Percentiles rank a stretch among this genome's conserved stretches.
Conservation (phyloP, 2,329 filamentous ascomycete species). For the Phoma herbarum region DNA sequence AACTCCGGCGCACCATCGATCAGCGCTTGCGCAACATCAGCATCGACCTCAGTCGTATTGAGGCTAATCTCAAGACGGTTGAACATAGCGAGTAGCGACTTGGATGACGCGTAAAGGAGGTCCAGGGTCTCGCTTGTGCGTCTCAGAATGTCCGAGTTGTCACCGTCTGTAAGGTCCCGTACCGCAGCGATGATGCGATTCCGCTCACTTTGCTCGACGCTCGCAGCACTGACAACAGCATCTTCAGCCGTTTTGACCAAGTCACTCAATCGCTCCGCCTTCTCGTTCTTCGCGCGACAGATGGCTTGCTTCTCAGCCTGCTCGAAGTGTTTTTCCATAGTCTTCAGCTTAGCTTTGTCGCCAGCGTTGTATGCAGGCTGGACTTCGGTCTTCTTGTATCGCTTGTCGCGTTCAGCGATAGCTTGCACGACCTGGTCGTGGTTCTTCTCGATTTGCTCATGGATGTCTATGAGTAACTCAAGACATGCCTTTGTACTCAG, state of each 20-base stretch:
- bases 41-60: slow-evolving; percentile 62
- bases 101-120: slow-evolving; percentile 52
- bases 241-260: slow-evolving; percentile 62
- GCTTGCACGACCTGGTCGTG: slow-evolving; percentile 60
- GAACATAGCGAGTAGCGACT: slow-evolving; percentile 54
- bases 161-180: slow-evolving; percentile 48
- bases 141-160: slow-evolving; percentile 33
- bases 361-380: slow-evolving; percentile 62
- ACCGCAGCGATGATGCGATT: slow-evolving; percentile 58
- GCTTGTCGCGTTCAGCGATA: slow-evolving; percentile 62
- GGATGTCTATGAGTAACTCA: slow-evolving; percentile 53
- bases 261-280: slow-evolving; percentile 59
- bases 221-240: slow-evolving; percentile 59
- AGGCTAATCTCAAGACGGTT: slow-evolving; percentile 59
- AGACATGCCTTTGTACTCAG: slow-evolving; percentile 36
- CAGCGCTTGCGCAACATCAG: slow-evolving; percentile 63
- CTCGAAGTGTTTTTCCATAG: slow-evolving; percentile 56
- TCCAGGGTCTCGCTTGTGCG: slow-evolving; percentile 40
- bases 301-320: slow-evolving; percentile 61
- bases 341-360: slow-evolving; percentile 61
- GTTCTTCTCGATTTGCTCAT: slow-evolving; percentile 59
- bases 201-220: slow-evolving; percentile 61
- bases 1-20: slow-evolving; percentile 55
- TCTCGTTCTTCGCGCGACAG: slow-evolving; percentile 59
- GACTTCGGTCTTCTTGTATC: slow-evolving; percentile 64